Evolutionary conservation across 2,329 filamentous ascomycete species (phyloP), one percentile per base, ranked within the genome.

Genomic region (Cladosporium sphaerospermum): DNA sequence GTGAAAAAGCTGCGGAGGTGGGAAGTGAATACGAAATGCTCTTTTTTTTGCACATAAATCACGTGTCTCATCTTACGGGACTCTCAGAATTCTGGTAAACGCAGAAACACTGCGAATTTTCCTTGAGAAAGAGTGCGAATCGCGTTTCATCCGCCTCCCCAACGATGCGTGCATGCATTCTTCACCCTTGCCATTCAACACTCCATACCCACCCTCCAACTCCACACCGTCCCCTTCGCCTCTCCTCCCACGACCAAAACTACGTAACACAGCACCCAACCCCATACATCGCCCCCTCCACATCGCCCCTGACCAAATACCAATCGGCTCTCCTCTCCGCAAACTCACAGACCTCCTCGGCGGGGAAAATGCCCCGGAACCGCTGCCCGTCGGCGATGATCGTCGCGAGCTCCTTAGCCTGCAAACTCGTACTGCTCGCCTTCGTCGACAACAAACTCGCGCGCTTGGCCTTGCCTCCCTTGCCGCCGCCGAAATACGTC

Each of bases 281-380:
- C 4, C 93, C 93, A 72, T 96, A 97, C 90, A 99, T 96, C 57
- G 90, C 90, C 71, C 88, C 86, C 76, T 99, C 93, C 5, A 99
- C 93, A 58, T 90, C 83, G 59, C 81, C 83, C 73, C 86, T 87
- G 9, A 99, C 89, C 62, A 86, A 80, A 68, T 93, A 96, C 93
- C 93, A 99, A 73, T 99, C 93, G 46, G 91, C 91, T 61, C 93
- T 78, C 60, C 93, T 77, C 71, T 96, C 90, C 1, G 92, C 93
- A 74, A 95, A 99, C 75, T 97, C 92, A 64, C 96, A 96, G 3
- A 97, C 93, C 74, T 99, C 93, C 69, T 99, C 93, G 0, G 92
- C 89, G 16, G 91, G 81, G 65, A 97, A 96, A 45, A 99, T 88
- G 10, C 93, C 93, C 23, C 88, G 81, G 68, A 97, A 99, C 2